phyloP scores from a whole-genome alignment of 495 filamentous ascomycete genomes.

The Clavariopsis aquatica region DNA sequence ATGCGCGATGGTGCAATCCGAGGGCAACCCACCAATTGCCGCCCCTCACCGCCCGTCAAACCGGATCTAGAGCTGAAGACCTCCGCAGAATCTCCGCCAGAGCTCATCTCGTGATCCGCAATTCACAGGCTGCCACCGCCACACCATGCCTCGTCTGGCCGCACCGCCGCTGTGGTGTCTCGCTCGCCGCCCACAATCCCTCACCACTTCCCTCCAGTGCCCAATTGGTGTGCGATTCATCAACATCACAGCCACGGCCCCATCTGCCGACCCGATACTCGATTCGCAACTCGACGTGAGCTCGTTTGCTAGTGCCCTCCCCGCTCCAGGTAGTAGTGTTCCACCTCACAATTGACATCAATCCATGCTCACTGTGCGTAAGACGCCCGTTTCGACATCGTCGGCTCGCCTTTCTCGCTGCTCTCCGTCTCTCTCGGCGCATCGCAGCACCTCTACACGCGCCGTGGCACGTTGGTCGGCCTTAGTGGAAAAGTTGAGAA shows the following conservation, averaged over 20 bases:
- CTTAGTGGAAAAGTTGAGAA: conserved; percentile 88
- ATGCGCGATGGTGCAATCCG: background rate
- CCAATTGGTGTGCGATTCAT: conserved; percentile 37
- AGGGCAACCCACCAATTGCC: background rate
- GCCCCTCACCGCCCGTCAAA: background rate
- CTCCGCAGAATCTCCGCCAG: too few relatives aligned
- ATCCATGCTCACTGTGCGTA: too few relatives aligned
- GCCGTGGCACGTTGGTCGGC: conserved; percentile 85
- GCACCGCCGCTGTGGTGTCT: conserved; percentile 11
- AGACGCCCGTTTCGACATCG: conserved; percentile 94
- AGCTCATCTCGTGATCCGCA: too few relatives aligned
- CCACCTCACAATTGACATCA: background rate
- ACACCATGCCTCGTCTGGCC: conserved; percentile 20
- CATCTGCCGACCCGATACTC: conserved; percentile 35
- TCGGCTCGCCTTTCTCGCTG: conserved; percentile 85
- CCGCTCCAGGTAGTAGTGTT: conserved; percentile 34
- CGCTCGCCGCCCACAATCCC: conserved; percentile 1
- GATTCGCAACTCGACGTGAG: conserved; percentile 26
- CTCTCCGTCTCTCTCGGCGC: conserved; percentile 90
- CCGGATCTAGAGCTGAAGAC: too few relatives aligned
- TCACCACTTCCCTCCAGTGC: background rate
- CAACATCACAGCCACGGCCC: conserved; percentile 46
- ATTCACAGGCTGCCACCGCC: background rate
- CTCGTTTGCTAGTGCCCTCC: conserved; percentile 17
- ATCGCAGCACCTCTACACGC: conserved; percentile 88